Percentiles rank a stretch among this genome's conserved stretches.
Conservation (phyloP, 768 basidiomycete genomes). For the Podaxis sp. region DNA sequence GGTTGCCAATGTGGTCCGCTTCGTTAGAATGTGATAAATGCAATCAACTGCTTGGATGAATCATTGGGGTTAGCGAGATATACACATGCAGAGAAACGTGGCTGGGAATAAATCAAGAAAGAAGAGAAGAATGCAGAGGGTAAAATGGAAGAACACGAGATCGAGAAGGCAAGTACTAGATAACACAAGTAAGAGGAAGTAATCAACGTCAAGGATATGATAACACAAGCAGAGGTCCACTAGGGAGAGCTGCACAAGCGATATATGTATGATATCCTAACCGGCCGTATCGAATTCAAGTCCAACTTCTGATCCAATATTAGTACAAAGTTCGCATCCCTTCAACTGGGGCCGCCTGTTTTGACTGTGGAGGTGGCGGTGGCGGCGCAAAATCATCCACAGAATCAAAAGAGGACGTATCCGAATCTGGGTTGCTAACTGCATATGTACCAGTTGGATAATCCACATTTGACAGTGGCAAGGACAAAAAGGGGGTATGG, state of each 20-base stretch:
- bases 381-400: constrained; percentile 3
- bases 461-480: constrained; percentile 9
- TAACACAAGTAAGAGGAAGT: not conserved
- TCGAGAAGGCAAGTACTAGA: not conserved
- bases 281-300: no score
- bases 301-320: not conserved
- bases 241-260: not conserved
- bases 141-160: not conserved
- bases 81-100: not conserved
- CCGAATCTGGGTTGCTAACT: constrained; percentile 22
- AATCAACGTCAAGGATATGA: not conserved
- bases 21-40: not conserved
- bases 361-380: not conserved
- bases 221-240: not conserved
- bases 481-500: not conserved
- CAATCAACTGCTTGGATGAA: not conserved
- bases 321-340: constrained; percentile 10
- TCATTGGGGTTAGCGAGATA: not conserved
- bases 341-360: constrained; percentile 1
- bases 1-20: not conserved
- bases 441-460: constrained; percentile 20
- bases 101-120: constrained; percentile 13
- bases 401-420: constrained; percentile 14
- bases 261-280: not conserved
- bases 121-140: not conserved